Evolutionary conservation across 345 rosid species (phyloP).

Genomic region (Gossypium mustelinum): DNA sequence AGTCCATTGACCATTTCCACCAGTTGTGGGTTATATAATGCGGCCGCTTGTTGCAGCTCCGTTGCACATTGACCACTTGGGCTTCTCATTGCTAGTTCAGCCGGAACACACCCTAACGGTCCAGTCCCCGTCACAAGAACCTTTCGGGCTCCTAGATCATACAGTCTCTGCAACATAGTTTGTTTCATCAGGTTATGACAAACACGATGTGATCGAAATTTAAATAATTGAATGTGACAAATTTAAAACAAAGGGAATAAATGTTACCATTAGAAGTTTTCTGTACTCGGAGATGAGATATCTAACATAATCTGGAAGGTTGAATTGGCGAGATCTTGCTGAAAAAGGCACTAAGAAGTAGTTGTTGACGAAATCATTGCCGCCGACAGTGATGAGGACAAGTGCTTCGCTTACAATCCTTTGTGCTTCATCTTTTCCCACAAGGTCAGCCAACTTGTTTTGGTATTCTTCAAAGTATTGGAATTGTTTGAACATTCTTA

Average conservation of each 20-base stretch:
- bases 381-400: slow-evolving; percentile 74
- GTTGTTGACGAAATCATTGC: slow-evolving; percentile 92
- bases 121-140: slow-evolving; percentile 83
- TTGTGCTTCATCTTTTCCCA: slow-evolving; percentile 7
- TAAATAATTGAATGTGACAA: not conserved
- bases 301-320: slow-evolving; percentile 59
- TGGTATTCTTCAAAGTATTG: not conserved
- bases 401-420: slow-evolving; percentile 60
- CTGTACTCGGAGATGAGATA: slow-evolving; percentile 74
- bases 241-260: not conserved
- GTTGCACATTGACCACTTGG: slow-evolving; percentile 59
- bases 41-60: slow-evolving; percentile 58
- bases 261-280: slow-evolving; percentile 50
- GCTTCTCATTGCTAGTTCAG: slow-evolving; percentile 66
- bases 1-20: slow-evolving; percentile 41
- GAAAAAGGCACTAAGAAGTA: slow-evolving; percentile 82
- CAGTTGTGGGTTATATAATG: slow-evolving; percentile 62
- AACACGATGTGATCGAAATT: not conserved
- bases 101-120: slow-evolving; percentile 79
- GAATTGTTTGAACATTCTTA: slow-evolving; percentile 43
- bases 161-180: slow-evolving; percentile 39
- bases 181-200: not conserved
- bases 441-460: not conserved
- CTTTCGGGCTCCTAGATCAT: slow-evolving; percentile 66
- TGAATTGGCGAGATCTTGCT: slow-evolving; percentile 68